Evolutionary conservation across 495 filamentous ascomycete genomes (phyloP), one percentile per base, ranked within the genome.

Genomic region (Platismatia glauca): DNA sequence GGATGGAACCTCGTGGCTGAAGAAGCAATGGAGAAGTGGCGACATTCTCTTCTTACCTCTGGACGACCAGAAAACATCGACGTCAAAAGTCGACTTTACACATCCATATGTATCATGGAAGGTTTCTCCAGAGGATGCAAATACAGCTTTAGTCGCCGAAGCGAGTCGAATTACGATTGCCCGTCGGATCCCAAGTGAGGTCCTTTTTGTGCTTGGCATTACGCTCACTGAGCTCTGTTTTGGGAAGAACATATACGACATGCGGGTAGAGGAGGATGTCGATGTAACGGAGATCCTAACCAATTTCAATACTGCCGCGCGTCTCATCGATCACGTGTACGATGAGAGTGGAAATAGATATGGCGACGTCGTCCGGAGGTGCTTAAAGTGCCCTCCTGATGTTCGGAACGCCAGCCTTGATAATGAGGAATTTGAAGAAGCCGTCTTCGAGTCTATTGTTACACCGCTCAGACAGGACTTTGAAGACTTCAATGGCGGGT

Each of bases 141-240:
- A 52, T 3, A 29, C 48, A 31, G 13, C 24, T 18, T 13, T 31
- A 52, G 7, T 52, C 48, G 39, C n/a, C 18, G 31, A 60, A 4
- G 1, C 29, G 38, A 39, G 24, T 41, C n/a, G 39, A n/a, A 60
- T 0, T 52, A 52, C 16, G 5, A n/a, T 52, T 31, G 27, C 48
- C 18, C 13, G n/a, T 39, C 62, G 71, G 9, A 73, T 73, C 59
- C 65, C 59, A 55, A 69, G 63, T 56, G 43, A 68, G 31, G 63
- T 67, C 29, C 59, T 75, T 13, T 73, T 74, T 55, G 69, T 71
- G 2, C 62, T 75, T 5, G 73, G 71, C 0, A 52, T 73, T 22
- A 64, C 64, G 7, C 69, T 75, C 31, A 66, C 72, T 5, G 73
- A 74, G 58, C 65, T 74, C 34, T 71, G 68, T 39, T 63, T 73